Evolutionary conservation across 2,329 filamentous ascomycete genomes (phyloP).

Genomic region (Pestalotiopsis sp.): DNA sequence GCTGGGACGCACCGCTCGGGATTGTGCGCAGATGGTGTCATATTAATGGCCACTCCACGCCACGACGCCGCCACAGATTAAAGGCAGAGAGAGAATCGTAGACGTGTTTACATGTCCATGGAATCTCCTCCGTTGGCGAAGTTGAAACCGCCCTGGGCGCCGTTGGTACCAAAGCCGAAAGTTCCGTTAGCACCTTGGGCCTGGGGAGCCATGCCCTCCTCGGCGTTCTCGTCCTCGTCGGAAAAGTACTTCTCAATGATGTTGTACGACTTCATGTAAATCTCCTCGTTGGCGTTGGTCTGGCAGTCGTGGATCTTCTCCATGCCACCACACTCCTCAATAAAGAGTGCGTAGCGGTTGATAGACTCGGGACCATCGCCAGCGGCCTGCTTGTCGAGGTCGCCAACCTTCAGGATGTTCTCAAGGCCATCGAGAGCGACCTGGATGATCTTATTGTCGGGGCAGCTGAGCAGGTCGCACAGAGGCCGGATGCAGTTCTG

Average conservation of each 20-base stretch:
- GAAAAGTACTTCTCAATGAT: constrained; percentile 99
- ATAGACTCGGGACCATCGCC: constrained; percentile 76
- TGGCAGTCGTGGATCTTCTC: constrained; percentile 99
- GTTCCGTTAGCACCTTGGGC: constrained; percentile 68
- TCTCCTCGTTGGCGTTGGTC: constrained; percentile 99
- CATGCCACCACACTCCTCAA: constrained; percentile 98
- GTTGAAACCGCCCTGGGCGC: constrained; percentile 79
- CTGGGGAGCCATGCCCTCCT: constrained; percentile 75
- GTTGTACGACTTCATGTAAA: constrained; percentile 99
- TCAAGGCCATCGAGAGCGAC: constrained; percentile 96
- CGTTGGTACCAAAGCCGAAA: constrained; percentile 77
- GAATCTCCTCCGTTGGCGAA: constrained; percentile 75
- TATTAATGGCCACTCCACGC: background rate
- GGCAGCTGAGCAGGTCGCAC: constrained; percentile 92
- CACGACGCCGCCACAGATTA: background rate
- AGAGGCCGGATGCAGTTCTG: constrained; percentile 97
- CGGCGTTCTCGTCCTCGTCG: constrained; percentile 93
- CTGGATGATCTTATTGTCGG: constrained; percentile 99
- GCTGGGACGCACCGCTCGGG: background rate
- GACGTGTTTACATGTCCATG: constrained; percentile 61
- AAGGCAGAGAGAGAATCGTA: background rate
- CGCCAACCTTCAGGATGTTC: constrained; percentile 99
- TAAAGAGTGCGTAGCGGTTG: constrained; percentile 97
- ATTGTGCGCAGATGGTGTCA: background rate
- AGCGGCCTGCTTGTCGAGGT: constrained; percentile 93